Percentiles rank a stretch among this genome's conserved stretches.
Evolutionary conservation across 1,139 yeast species (phyloP).

Genomic region (Geotrichum phurueaensis): DNA sequence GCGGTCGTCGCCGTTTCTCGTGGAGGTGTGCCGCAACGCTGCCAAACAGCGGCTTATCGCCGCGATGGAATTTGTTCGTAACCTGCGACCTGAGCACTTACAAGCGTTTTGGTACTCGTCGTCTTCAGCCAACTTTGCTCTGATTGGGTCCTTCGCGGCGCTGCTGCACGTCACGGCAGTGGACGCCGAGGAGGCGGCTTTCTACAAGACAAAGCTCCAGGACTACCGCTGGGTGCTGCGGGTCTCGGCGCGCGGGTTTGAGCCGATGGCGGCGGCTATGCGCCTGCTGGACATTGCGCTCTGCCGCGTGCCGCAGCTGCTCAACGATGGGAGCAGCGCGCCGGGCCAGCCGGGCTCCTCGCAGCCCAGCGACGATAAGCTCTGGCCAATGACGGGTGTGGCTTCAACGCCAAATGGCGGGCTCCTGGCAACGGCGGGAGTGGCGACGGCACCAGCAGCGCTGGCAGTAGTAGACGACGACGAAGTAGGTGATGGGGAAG

Average conservation of each 20-base stretch:
- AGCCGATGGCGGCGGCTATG: constrained; percentile 66
- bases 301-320: constrained; percentile 25
- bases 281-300: constrained; percentile 49
- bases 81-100: constrained; percentile 71
- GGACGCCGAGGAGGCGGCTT: constrained; percentile 51
- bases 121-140: constrained; percentile 66
- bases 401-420: not conserved
- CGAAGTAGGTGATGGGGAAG: constrained; percentile 15
- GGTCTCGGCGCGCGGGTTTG: constrained; percentile 67
- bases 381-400: not conserved
- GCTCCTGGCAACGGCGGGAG: not conserved
- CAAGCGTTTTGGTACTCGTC: constrained; percentile 87
- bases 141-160: constrained; percentile 83
- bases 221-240: constrained; percentile 73
- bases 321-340: constrained; percentile 8
- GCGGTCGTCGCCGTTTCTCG: constrained; percentile 43
- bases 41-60: constrained; percentile 77
- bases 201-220: constrained; percentile 60
- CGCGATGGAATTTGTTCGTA: constrained; percentile 72
- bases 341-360: not conserved
- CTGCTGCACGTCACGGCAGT: constrained; percentile 44
- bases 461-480: not conserved
- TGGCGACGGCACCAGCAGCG: not conserved
- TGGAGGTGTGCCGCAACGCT: constrained; percentile 72
- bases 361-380: not conserved